Percentiles rank a stretch among this genome's conserved stretches.
These are phyloP conservation scores for Kodamaea suecica DNA, from an alignment of 1,139 yeast genomes.

Conservation along the genomic window DNA sequence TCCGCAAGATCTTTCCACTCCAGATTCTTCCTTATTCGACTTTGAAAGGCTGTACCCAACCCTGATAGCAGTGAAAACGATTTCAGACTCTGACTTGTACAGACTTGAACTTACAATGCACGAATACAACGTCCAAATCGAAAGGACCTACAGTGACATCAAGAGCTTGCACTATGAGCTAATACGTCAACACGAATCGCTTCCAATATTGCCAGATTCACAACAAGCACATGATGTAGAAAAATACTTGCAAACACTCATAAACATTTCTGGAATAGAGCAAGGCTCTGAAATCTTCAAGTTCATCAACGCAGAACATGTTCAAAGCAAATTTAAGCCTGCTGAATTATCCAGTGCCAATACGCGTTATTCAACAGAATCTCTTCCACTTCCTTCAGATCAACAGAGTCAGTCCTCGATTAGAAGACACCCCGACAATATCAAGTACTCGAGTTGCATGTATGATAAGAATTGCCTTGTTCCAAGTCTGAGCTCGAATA, in stretches of 20 bases:
- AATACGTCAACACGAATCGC: slow-evolving; percentile 4
- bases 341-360: slow-evolving; percentile 2
- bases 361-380: slow-evolving; percentile 25
- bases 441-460: slow-evolving; percentile 15
- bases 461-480: slow-evolving; percentile 12
- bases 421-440: slow-evolving; percentile 10
- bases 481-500: slow-evolving; percentile 13
- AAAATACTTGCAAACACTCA: slow-evolving; percentile 11
- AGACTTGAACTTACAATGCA: slow-evolving; percentile 15
- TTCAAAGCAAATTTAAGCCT: too few species aligned
- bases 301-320: slow-evolving; percentile 11
- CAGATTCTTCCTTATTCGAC: slow-evolving; percentile 6
- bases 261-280: slow-evolving; percentile 8
- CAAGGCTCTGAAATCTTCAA: slow-evolving; percentile 8
- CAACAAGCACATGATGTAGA: slow-evolving; percentile 11
- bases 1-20: neutral
- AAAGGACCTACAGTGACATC: slow-evolving; percentile 22
- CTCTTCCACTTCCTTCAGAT: slow-evolving; percentile 26
- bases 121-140: slow-evolving; percentile 15
- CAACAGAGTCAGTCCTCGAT: too few species aligned
- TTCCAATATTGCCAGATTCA: slow-evolving; percentile 8
- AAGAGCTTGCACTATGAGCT: slow-evolving; percentile 18
- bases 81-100: slow-evolving; percentile 16
- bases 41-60: slow-evolving; percentile 9
- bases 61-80: slow-evolving; percentile 1